Evolutionary conservation across 2,329 filamentous ascomycete genomes (phyloP).

Genomic region (Chaetomium olivaceum): DNA sequence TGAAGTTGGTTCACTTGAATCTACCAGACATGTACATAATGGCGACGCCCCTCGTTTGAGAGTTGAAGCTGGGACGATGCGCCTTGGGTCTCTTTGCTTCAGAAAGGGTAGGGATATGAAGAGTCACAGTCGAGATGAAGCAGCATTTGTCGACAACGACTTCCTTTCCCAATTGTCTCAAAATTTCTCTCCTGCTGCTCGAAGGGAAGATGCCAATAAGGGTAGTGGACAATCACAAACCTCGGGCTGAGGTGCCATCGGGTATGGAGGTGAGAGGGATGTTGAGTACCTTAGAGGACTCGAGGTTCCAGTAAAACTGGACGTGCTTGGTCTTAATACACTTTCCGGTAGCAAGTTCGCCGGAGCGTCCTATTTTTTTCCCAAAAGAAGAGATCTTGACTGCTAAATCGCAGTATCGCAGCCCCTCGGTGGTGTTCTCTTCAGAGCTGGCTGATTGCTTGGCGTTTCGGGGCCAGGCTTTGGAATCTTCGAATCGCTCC

Average conservation of each 20-base stretch:
- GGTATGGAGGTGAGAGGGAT: not conserved
- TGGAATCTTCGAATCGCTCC: not conserved
- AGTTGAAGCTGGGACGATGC: not conserved
- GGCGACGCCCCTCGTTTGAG: not conserved
- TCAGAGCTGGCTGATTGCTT: not conserved
- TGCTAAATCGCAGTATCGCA: not conserved
- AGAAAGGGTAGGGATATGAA: not conserved
- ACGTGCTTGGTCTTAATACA: not conserved
- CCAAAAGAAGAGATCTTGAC: not conserved
- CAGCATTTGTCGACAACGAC: not conserved
- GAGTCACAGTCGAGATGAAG: not conserved
- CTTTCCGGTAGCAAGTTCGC: not conserved
- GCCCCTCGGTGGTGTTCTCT: not conserved
- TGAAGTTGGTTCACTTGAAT: slow-evolving; percentile 6
- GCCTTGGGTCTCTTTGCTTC: not conserved
- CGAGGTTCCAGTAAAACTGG: too few species aligned
- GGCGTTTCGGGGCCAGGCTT: not conserved
- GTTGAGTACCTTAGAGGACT: too few species aligned
- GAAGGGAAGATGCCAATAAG: too few species aligned
- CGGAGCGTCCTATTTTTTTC: not conserved
- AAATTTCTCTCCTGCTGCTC: too few species aligned
- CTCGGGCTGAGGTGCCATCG: not conserved
- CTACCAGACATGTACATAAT: not conserved
- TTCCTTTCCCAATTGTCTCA: not conserved
- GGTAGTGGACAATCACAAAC: too few species aligned